Base-by-base conservation (phyloP, 2,329 filamentous ascomycete species). In the Curvularia spicifera region DNA sequence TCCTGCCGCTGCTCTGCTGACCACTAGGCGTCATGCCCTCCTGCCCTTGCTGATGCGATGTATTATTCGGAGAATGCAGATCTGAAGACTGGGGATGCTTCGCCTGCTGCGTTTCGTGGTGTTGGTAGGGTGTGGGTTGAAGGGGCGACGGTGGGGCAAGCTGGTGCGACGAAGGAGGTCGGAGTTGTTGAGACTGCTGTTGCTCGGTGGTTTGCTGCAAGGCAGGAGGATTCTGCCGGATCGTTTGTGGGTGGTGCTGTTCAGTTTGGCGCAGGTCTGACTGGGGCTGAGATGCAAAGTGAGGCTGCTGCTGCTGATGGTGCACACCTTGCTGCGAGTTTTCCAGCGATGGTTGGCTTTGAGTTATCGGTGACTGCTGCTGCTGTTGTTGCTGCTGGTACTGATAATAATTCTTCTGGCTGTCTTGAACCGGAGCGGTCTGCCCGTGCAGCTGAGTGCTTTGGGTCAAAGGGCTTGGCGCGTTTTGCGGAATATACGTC, bases 101-200 rank as follows among this genome's bases (percentile, higher is more conserved):
- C 45, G 57, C 60, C 51, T 72, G 69, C 59, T 72, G 71, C 49
- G 60, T 51, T 53, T 76, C 73, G 72, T 74, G 74, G 35, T 69
- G 54, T 57, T 75, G 73, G 45, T 74, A 74, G 45, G 60, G 53
- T 18, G 63, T 68, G 40, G 61, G 66, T 60, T 77, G 74, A 49
- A 75, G 62, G 42, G 74, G 75, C 20, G 74, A 76, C 28, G 74
- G 73, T 51, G 74, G 72, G 51, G 70, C 70, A 61, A 73, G 67
- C 53, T 74, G 71, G 51, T 74, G 72, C 31, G 73, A 72, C 39
- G 74, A 74, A 15, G 72, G 70, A 26, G 74, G 72, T 22, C 71
- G 69, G 48, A 73, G 68, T 54, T 72, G 70, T 53, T 75, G 72
- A 33, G 61, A 44, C 49, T 72, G 71, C 40, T 70, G 72, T 48